Evolutionary conservation across 805 yeast species (phyloP).

Genomic region (Pichia cephalocereana): DNA sequence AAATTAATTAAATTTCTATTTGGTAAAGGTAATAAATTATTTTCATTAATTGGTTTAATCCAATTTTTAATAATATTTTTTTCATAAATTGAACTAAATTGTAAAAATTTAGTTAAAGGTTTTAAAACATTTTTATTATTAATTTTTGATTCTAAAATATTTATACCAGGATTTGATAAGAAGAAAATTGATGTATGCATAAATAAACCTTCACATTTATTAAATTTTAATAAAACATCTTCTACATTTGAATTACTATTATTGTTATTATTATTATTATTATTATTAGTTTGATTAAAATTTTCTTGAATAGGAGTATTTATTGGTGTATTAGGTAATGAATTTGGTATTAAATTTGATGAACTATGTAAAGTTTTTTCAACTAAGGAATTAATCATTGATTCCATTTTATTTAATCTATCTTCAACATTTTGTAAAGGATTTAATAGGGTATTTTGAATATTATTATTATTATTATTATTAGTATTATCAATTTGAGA

Average conservation of each 20-base stretch:
- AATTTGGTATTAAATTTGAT: not conserved
- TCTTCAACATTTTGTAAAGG: conserved; percentile 14
- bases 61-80: conserved; percentile 19
- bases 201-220: conserved; percentile 5
- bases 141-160: conserved; percentile 27
- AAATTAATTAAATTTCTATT: conserved; percentile 13
- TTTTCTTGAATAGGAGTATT: not conserved
- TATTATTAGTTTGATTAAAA: no score
- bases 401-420: conserved; percentile 27
- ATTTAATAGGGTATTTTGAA: not conserved
- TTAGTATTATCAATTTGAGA: not conserved
- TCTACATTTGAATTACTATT: not conserved
- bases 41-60: conserved; percentile 26
- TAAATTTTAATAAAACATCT: not conserved
- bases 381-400: conserved; percentile 21
- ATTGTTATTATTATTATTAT: not conserved
- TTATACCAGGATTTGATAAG: conserved; percentile 32
- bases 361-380: not conserved
- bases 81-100: conserved; percentile 14
- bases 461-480: not conserved
- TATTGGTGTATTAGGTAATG: not conserved
- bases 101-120: conserved; percentile 20
- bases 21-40: conserved; percentile 25
- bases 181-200: conserved; percentile 29
- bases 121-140: conserved; percentile 10